Percentiles rank a stretch among this genome's conserved stretches.
These are phyloP conservation scores for Mrakia frigida DNA, from an alignment of 768 basidiomycete species.

Conservation along the genomic window DNA sequence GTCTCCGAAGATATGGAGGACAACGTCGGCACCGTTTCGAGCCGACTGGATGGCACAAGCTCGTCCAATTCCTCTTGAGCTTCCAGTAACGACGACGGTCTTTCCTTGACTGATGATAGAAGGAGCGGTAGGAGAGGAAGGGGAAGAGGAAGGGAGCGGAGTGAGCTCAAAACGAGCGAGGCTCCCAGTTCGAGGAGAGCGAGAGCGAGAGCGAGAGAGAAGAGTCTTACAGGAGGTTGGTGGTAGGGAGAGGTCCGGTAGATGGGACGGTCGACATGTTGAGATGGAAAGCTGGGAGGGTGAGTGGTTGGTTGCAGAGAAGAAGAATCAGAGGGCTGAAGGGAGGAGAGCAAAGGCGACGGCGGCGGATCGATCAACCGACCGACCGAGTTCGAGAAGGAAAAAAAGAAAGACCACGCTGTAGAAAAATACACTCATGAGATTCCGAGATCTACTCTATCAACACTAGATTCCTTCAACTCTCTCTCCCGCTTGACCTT, in stretches of 20 bases:
- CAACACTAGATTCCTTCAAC: too few relatives aligned
- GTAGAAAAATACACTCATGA: background rate
- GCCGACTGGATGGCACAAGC: conserved; percentile 63
- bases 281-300: background rate
- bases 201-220: background rate
- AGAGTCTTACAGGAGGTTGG: conserved; percentile 9
- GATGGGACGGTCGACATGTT: conserved; percentile 9
- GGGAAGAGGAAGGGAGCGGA: background rate
- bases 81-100: conserved; percentile 65
- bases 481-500: background rate
- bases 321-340: background rate
- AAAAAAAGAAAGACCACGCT: background rate
- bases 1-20: conserved; percentile 66
- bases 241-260: conserved; percentile 8
- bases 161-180: conserved; percentile 8
- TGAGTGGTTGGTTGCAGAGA: background rate
- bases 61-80: conserved; percentile 68
- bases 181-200: too few relatives aligned
- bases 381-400: too few relatives aligned
- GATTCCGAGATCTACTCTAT: too few relatives aligned
- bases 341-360: background rate
- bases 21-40: conserved; percentile 61
- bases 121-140: too few relatives aligned
- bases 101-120: conserved; percentile 47
- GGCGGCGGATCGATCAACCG: background rate